Evolutionary conservation across 495 filamentous ascomycete species (phyloP), one percentile per base, ranked within the genome.

Genomic region (Xylaria nigripes): DNA sequence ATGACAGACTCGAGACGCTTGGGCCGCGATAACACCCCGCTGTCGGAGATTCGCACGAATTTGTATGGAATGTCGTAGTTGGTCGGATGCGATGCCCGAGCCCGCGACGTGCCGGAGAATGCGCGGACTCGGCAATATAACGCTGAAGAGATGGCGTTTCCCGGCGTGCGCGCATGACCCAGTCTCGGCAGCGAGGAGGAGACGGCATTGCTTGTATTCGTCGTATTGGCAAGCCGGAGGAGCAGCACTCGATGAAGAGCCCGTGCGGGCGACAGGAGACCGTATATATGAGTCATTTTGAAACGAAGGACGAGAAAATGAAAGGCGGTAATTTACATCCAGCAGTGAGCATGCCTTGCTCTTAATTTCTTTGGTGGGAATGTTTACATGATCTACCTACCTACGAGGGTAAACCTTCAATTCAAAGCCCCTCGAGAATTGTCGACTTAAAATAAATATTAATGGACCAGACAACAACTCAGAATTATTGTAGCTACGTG

Each of bases 61-160:
- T 59, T 54, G 51, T 75, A 64, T 19, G 54, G 60, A 56, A 89
- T 89, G n/a, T 75, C 70, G 56, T 78, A 64, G 62, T 89, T 77
- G 45, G 75, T 1, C 63, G 55, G 25, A 54, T 32, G 21, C 56
- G 51, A 50, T 27, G 18, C 49, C 16, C 38, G 40, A 5, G 48
- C 5, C 2, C 4, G 32, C 8, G 48, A 13, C 51, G 54, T 58
- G 2, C 58, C 52, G 25, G 53, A 54, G 50, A 63, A 62, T 8
- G 53, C 19, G 46, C 56, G 61, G 52, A 44, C 19, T 12, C 59
- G 61, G 18, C 16, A n/a, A 18, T 44, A 48, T 38, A 13, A 32
- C 36, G 51, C 13, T 43, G 51, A 22, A 45, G 9, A 16, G 43
- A 25, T 42, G 45, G 10, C 10, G 15, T 23, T 16, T 36, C 10